These are phyloP conservation scores for Biscutella auriculata DNA, from an alignment of 441 rosid species.

Conservation along the genomic window DNA sequence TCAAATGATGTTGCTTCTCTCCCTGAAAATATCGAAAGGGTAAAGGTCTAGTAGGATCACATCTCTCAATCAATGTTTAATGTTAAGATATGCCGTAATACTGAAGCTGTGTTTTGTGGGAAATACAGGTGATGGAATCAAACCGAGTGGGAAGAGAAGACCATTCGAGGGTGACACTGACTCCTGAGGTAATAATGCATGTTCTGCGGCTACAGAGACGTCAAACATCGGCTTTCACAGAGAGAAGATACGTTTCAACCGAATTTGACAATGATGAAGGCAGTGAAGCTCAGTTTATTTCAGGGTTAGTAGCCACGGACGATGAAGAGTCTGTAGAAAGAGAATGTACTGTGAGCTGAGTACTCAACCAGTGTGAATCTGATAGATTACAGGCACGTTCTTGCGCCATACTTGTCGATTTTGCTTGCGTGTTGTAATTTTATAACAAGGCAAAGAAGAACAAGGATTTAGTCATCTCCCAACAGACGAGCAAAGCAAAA, in stretches of 20 bases:
- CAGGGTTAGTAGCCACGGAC: background rate
- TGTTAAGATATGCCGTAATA: background rate
- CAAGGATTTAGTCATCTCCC: background rate
- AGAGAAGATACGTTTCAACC: slow-evolving; percentile 34
- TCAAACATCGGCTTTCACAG: slow-evolving; percentile 35
- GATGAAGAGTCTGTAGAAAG: slow-evolving; percentile 26
- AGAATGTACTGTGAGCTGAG: slow-evolving; percentile 47
- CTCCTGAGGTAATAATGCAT: slow-evolving; percentile 57
- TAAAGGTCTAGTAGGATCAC: slow-evolving; percentile 2
- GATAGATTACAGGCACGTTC: background rate
- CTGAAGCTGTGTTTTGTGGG: slow-evolving; percentile 3
- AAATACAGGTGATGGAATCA: slow-evolving; percentile 48
- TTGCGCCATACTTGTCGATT: background rate
- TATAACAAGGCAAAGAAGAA: background rate
- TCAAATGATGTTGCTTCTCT: slow-evolving; percentile 26
- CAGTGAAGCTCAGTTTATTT: slow-evolving; percentile 21
- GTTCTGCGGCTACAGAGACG: slow-evolving; percentile 54
- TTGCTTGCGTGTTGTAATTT: slow-evolving; percentile 5
- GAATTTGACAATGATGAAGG: slow-evolving; percentile 37
- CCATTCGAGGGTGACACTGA: slow-evolving; percentile 31
- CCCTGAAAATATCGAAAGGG: slow-evolving; percentile 46
- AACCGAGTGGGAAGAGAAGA: slow-evolving; percentile 47
- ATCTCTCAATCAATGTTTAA: background rate
- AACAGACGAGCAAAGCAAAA: background rate
- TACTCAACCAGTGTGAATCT: background rate